phyloP scores from a whole-genome alignment of 305 asterid species.

The Fraxinus greggii region DNA sequence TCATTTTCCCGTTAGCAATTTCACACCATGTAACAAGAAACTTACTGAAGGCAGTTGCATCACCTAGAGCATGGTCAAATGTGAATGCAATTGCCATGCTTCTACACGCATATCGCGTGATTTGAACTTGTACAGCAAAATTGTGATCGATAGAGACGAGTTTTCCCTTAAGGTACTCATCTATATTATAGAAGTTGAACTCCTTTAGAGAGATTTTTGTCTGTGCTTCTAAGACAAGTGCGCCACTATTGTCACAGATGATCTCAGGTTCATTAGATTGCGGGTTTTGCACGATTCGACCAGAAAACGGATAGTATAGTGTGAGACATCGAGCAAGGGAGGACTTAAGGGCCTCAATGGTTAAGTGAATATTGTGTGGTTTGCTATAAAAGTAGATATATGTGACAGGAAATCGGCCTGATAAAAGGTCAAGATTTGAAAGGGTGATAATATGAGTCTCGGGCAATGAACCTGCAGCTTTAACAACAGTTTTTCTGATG shows the following conservation, averaged over 20 bases:
- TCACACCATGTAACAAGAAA: conserved; percentile 51
- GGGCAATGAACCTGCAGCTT: conserved; percentile 34
- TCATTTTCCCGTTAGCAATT: conserved; percentile 31
- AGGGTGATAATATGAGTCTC: conserved; percentile 34
- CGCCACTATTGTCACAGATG: conserved; percentile 48
- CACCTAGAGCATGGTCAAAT: conserved; percentile 69
- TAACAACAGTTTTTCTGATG: conserved; percentile 36
- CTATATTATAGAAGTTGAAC: conserved; percentile 44
- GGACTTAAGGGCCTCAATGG: conserved; percentile 22
- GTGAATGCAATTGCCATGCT: conserved; percentile 45
- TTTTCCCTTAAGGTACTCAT: conserved; percentile 35
- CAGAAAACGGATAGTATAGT: conserved; percentile 56
- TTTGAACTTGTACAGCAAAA: conserved; percentile 43
- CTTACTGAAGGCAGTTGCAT: conserved; percentile 51
- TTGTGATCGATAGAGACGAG: conserved; percentile 28
- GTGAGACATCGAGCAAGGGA: conserved; percentile 48
- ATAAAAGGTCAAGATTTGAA: conserved; percentile 59
- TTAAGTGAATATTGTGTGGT: background rate
- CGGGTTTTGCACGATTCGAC: conserved; percentile 38
- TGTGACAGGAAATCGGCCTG: conserved; percentile 61
- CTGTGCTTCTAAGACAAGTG: conserved; percentile 42
- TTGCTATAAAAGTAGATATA: conserved; percentile 46
- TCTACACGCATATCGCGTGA: conserved; percentile 46
- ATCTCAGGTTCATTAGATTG: conserved; percentile 50
- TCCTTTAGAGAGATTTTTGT: conserved; percentile 34